Evolutionary conservation across 345 rosid genomes (phyloP), one percentile per base, ranked within the genome.

Genomic region (Rubroshorea leprosula): DNA sequence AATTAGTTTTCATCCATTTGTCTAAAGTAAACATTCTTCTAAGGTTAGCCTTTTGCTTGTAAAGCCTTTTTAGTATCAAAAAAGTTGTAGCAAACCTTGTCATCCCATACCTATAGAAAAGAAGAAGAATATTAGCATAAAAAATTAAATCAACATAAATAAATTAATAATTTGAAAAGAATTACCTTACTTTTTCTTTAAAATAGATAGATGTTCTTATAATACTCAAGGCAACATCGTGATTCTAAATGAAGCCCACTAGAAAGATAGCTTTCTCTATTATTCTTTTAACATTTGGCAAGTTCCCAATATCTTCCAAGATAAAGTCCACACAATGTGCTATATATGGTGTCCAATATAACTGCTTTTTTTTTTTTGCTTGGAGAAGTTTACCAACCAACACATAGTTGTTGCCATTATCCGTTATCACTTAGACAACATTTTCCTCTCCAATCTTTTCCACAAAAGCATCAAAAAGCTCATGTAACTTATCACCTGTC

Each of bases 371-470:
- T 27, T 4, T 3, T 27, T 27, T 3, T 27, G 8, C 4, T 27
- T 27, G 31, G 8, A 3, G 8, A 27, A 27, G 31, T 8, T 50
- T 50, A 50, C 27, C 12, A 23, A 5, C 17, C 1, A 16, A 19
- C 1, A 16, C 21, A 18, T 47, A 47, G 21, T 18, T 47, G 2
- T 2, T 6, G 5, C n/a, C 48, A 45, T 35, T 31, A 6, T 60
- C 52, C 14, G 31, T 60, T 9, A 55, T 11, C 20, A 68, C 48
- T 55, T 61, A 57, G 1, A 50, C 19, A 41, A 68, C 49, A 51
- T 57, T 62, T n/a, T n/a, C n/a, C n/a, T n/a, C 29, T 24, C 63
- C 53, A 56, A 61, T 19, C 10, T 54, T 22, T 0, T 68, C 35
- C 13, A 61, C 46, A 6, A 47, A 11, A 8, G 2, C 6, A 26